Evolutionary conservation across 148 eudicot genomes (phyloP), one percentile per base, ranked within the genome.

Genomic region (Simmondsia chinensis): DNA sequence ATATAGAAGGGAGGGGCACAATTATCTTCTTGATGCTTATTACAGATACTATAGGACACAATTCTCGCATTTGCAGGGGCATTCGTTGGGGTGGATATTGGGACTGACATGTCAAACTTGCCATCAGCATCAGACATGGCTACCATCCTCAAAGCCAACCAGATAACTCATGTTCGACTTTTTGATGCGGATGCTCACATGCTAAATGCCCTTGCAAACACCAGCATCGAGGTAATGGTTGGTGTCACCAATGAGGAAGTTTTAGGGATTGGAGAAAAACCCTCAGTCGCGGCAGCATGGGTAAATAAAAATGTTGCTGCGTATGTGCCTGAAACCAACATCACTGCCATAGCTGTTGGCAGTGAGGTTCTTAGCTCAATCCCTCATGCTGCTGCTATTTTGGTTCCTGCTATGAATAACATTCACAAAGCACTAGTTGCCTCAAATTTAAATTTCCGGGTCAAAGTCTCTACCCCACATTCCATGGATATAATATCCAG

Each of bases 401-500:
- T 89, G 32, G 69, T 72, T 26, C 73, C 82, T 15, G 97, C 97
- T 41, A 74, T 89, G 93, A 79, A 71, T 62, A 65, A 82, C 59
- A 61, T 87, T 35, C 82, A 87, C 43, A 74, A 59, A 70, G 94
- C 96, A 33, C 68, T 89, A 9, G 85, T 89, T 42, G 87, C 95
- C n/a, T 60, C 97, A 39, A 71, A 83, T 43, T 59, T 87, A 13
- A 81, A 81, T 37, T 67, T 61, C 65, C 75, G 55, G 44, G 70
- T 85, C 49, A 89, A 79, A 64, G 88, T 89, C 38, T 89, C 97
- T 29, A 76, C 95, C 25, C 97, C 97, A 0, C 70, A 66, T 38
- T 69, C 97, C 34, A 85, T 85, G 85, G 85, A 79, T 42, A 41
- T 82, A n/a, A 85, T 89, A 27, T 46, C 94, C 2, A 73, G 60